phyloP scores from a whole-genome alignment of 768 basidiomycete genomes.

The Kwoniella mangroviensis region DNA sequence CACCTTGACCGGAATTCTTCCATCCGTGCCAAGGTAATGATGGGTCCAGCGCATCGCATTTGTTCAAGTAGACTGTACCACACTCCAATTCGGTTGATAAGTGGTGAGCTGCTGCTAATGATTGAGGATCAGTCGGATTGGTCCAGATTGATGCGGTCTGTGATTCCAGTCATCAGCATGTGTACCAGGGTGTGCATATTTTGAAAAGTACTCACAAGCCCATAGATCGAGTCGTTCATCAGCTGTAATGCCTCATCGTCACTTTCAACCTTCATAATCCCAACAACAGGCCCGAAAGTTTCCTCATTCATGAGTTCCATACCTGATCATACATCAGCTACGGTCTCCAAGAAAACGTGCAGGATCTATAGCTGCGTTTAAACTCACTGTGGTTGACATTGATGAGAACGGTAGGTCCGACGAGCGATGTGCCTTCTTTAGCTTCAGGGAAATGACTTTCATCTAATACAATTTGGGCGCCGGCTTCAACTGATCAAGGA shows the following conservation, averaged over 20 bases:
- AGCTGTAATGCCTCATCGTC: constrained; percentile 86
- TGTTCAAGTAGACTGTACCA: constrained; percentile 92
- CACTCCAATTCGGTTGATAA: constrained; percentile 76
- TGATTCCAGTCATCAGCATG: background rate
- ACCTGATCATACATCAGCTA: constrained; percentile 58
- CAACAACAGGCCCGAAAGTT: constrained; percentile 91
- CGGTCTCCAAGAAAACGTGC: background rate
- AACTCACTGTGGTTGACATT: constrained; percentile 82
- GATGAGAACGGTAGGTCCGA: constrained; percentile 87
- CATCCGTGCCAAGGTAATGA: constrained; percentile 93
- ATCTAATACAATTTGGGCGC: constrained; percentile 76
- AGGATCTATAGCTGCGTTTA: background rate
- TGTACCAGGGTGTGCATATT: background rate
- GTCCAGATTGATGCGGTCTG: constrained; percentile 93
- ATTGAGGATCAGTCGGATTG: constrained; percentile 67
- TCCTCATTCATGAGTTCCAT: constrained; percentile 91
- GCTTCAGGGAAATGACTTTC: constrained; percentile 70
- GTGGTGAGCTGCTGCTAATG: constrained; percentile 69
- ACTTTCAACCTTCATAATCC: constrained; percentile 80
- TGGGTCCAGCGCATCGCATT: constrained; percentile 88
- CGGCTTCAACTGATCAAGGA: constrained; percentile 66
- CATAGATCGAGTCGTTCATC: constrained; percentile 97
- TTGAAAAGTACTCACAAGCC: constrained; percentile 62
- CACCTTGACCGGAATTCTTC: constrained; percentile 88
- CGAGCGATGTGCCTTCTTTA: constrained; percentile 75